A percentile compares a stretch with the other conserved stretches of the same genome.
Conservation (phyloP, 768 basidiomycete genomes). For the Sporobolomyces roseus region DNA sequence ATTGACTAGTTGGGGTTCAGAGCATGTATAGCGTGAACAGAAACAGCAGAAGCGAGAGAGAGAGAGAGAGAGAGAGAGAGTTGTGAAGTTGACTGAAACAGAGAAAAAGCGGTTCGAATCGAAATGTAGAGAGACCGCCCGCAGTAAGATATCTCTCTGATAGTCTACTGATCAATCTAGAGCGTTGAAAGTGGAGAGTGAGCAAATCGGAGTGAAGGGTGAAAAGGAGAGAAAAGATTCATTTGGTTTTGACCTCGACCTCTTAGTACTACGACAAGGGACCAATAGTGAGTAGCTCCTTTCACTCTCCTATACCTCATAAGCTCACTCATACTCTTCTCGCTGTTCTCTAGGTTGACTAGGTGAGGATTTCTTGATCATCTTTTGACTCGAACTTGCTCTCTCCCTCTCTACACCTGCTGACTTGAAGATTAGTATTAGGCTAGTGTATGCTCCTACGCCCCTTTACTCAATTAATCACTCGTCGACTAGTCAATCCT, state of each 20-base stretch:
- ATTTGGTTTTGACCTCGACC: neutral
- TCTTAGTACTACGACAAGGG: too few species aligned
- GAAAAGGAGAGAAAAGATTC: neutral
- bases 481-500: neutral
- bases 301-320: too few species aligned
- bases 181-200: neutral
- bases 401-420: neutral
- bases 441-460: slow-evolving; percentile 41
- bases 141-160: too few species aligned
- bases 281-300: too few species aligned
- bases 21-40: neutral
- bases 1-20: too few species aligned
- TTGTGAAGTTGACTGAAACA: too few species aligned
- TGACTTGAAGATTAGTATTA: neutral
- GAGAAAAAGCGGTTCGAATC: too few species aligned
- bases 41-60: neutral
- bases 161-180: too few species aligned
- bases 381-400: neutral
- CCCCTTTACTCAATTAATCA: slow-evolving; percentile 15
- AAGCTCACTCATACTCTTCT: too few species aligned
- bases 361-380: too few species aligned
- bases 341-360: too few species aligned
- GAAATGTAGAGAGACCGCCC: too few species aligned
- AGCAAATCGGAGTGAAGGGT: neutral
- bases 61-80: neutral